A percentile compares a stretch with the other conserved stretches of the same genome.
Evolutionary conservation across 495 filamentous ascomycete genomes (phyloP).

Genomic region (Glarea lozoyensis): DNA sequence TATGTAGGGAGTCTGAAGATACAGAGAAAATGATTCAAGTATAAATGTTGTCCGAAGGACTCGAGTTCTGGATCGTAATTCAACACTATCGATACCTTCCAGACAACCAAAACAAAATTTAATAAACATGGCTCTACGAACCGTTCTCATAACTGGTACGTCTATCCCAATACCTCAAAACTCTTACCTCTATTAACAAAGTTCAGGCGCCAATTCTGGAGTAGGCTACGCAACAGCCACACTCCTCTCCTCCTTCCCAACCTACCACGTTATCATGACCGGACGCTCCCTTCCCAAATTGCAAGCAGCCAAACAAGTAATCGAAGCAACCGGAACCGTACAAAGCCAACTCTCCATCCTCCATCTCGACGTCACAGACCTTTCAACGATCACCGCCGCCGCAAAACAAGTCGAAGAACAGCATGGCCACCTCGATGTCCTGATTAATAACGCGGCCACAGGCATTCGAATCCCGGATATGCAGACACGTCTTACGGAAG

Average conservation of each 20-base stretch:
- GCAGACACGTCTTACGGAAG: not conserved
- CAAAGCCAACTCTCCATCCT: conserved; percentile 3
- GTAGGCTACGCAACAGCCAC: conserved; percentile 27
- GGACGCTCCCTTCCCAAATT: conserved; percentile 24
- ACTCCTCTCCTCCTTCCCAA: conserved; percentile 13
- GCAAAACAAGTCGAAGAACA: conserved; percentile 22
- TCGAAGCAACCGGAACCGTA: conserved; percentile 13
- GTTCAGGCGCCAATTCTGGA: conserved; percentile 26
- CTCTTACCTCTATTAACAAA: too few relatives aligned
- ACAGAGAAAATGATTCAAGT: too few relatives aligned
- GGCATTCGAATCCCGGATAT: conserved; percentile 14
- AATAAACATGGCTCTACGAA: too few relatives aligned
- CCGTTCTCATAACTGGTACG: too few relatives aligned
- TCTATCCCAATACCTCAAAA: too few relatives aligned
- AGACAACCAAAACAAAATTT: too few relatives aligned
- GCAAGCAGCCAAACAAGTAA: conserved; percentile 21
- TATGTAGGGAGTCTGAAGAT: too few relatives aligned
- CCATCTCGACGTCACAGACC: conserved; percentile 32
- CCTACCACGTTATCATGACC: conserved; percentile 29
- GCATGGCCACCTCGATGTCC: conserved; percentile 38
- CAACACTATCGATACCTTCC: too few relatives aligned
- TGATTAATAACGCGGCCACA: conserved; percentile 51
- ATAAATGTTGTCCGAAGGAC: too few relatives aligned
- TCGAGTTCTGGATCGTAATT: too few relatives aligned
- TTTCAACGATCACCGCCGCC: conserved; percentile 30